A percentile compares a stretch with the other conserved stretches of the same genome.
phyloP scores from a whole-genome alignment of 169 alveolate species.

The Cryptosporidium bovis region DNA sequence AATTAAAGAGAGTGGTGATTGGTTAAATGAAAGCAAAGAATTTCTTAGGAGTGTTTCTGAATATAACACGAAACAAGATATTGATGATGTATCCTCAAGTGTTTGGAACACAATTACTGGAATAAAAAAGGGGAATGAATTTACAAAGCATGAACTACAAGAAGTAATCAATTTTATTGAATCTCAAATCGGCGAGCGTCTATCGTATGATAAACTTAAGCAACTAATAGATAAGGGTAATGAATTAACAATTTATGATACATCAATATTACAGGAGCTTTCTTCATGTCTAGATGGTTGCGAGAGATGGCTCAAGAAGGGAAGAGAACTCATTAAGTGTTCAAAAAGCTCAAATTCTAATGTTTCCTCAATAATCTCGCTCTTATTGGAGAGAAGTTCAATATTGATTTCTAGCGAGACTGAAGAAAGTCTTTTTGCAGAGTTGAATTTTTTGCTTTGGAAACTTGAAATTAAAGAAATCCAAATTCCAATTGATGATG shows the following conservation, averaged over 20 bases:
- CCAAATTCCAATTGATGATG: constrained; percentile 43
- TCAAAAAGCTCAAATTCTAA: constrained; percentile 20
- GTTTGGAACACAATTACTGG: constrained; percentile 54
- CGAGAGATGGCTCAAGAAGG: constrained; percentile 60
- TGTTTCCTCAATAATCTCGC: background rate
- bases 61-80: constrained; percentile 51
- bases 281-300: constrained; percentile 34
- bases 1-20: constrained; percentile 28
- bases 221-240: constrained; percentile 44
- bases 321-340: constrained; percentile 26
- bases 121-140: constrained; percentile 49
- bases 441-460: constrained; percentile 42
- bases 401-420: constrained; percentile 31
- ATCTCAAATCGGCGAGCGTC: constrained; percentile 20
- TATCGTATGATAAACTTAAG: constrained; percentile 44
- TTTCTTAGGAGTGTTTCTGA: constrained; percentile 37
- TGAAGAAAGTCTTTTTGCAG: constrained; percentile 51
- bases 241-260: constrained; percentile 70
- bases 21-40: constrained; percentile 55
- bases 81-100: constrained; percentile 51
- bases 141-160: constrained; percentile 28
- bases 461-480: constrained; percentile 47
- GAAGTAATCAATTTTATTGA: constrained; percentile 15
- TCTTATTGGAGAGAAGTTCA: constrained; percentile 40
- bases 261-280: constrained; percentile 41